Conservation (phyloP, 2,329 filamentous ascomycete species). For the Dothiorella sarmentorum region DNA sequence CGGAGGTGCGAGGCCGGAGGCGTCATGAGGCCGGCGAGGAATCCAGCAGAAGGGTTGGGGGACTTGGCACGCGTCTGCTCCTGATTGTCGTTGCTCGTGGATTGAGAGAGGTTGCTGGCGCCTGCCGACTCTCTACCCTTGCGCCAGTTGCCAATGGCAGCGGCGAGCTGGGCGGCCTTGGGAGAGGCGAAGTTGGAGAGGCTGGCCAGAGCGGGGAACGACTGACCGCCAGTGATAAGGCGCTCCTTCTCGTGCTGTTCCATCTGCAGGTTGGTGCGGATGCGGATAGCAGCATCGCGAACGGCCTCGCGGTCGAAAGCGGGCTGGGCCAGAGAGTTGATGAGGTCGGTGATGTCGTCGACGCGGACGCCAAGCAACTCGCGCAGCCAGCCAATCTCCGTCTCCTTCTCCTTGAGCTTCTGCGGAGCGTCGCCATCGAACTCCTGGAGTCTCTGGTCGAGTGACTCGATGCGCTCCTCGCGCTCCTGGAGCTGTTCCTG, state of each 20-base stretch:
- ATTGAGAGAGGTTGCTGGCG: constrained; percentile 37
- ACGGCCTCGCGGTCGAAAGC: constrained; percentile 74
- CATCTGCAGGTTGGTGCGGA: constrained; percentile 95
- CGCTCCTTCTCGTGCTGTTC: constrained; percentile 93
- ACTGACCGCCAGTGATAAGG: constrained; percentile 60
- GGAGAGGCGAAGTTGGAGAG: constrained; percentile 76
- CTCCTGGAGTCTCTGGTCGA: constrained; percentile 68
- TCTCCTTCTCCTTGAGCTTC: constrained; percentile 87
- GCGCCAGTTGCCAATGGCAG: constrained; percentile 96
- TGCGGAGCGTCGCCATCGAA: constrained; percentile 72
- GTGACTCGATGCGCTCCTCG: constrained; percentile 81
- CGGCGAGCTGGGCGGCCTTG: constrained; percentile 82
- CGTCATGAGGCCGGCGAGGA: constrained; percentile 79
- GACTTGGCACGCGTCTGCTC: constrained; percentile 53
- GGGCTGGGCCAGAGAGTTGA: constrained; percentile 71
- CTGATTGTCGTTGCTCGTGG: background rate
- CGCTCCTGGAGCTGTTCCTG: constrained; percentile 96
- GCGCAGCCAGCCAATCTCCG: constrained; percentile 91
- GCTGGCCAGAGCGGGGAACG: constrained; percentile 72
- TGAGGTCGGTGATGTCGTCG: constrained; percentile 89
- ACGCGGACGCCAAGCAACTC: constrained; percentile 88
- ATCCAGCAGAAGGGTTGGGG: constrained; percentile 53
- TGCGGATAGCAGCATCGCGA: constrained; percentile 85
- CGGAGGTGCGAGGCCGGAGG: constrained; percentile 68
- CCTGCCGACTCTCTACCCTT: constrained; percentile 55